Base-by-base conservation (phyloP, 805 yeast species). In the Metschnikowia dekortorum region DNA sequence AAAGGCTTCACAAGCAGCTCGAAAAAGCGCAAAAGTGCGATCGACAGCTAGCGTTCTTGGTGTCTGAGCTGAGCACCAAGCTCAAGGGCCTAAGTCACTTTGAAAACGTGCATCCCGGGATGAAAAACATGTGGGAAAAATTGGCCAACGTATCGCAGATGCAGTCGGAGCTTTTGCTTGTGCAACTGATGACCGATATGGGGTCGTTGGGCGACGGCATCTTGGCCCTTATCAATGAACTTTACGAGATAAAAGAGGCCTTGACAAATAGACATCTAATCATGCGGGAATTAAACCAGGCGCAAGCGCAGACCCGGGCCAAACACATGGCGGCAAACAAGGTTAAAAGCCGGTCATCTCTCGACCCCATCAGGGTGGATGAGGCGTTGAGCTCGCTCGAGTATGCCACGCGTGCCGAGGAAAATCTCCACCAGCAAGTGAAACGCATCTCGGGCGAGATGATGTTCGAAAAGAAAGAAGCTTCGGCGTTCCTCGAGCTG, bases 171-270 rank as follows among this genome's bases (percentile, higher is more conserved):
- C 71, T 88, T 55, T 84, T 84, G 47, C 76, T 89, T 30, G 73
- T 87, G 13, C 84, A 84, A 57, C 85, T 88, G 40, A 80, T 87
- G 8, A 79, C 83, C 52, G 88, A 85, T 54, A 74, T 82, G 67
- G 90, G 94, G 0, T 76, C 86, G 0, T 66, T 92, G 34, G 90
- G 88, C 1, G 97, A 92, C 59, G 86, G 86, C 1, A 64, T 89
- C 13, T 81, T 76, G 49, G 73, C 79, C 59, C 71, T 89, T 30
- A 71, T 82, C 3, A 79, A 80, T 53, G 97, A 91, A 59, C 85
- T 94, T 13, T 94, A 85, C 65, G 84, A 86, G 51, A 85, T 91
- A 50, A 94, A 94, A 66, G 99, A 94, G 68, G 85, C 96, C 0
- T 73, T 94, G 48, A 94, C 99, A 0, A 91, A 92, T 68, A 77